Conservation (phyloP, 305 asterid genomes). For the Ilex paraguariensis region DNA sequence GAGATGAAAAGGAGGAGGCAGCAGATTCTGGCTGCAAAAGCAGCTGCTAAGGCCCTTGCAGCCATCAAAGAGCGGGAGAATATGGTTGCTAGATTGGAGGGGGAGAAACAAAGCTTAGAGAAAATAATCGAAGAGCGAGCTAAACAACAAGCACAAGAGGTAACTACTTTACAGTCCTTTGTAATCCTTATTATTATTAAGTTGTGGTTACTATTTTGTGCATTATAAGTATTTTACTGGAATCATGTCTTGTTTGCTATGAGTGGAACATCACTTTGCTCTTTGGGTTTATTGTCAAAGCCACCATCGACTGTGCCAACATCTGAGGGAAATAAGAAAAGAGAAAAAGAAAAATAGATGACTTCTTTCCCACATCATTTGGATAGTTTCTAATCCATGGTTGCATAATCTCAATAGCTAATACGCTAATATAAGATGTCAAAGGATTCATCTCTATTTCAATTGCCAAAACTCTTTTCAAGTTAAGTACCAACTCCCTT, state of each 20-base stretch:
- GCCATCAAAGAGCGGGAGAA: constrained; percentile 87
- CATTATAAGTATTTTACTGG: background rate
- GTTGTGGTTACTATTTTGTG: background rate
- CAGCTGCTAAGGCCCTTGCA: constrained; percentile 79
- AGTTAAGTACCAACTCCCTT: too few species aligned
- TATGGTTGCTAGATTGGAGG: constrained; percentile 84
- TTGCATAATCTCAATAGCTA: too few species aligned
- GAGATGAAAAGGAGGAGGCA: constrained; percentile 83
- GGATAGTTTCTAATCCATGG: too few species aligned
- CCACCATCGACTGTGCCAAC: background rate
- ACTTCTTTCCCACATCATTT: too few species aligned
- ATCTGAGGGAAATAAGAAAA: background rate
- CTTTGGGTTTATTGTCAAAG: background rate
- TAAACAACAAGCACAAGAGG: constrained; percentile 90
- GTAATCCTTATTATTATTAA: constrained; percentile 4
- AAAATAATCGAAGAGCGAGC: constrained; percentile 88
- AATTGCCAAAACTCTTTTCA: too few species aligned
- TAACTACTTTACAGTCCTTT: constrained; percentile 20
- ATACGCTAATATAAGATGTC: too few species aligned
- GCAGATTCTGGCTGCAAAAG: constrained; percentile 83
- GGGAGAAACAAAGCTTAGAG: constrained; percentile 93
- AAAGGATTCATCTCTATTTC: too few species aligned
- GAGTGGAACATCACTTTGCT: background rate
- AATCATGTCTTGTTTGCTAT: background rate
- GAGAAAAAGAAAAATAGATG: too few species aligned